A percentile compares a stretch with the other conserved stretches of the same genome.
phyloP scores from a whole-genome alignment of 805 yeast genomes.

The Pichia membranifaciens region DNA sequence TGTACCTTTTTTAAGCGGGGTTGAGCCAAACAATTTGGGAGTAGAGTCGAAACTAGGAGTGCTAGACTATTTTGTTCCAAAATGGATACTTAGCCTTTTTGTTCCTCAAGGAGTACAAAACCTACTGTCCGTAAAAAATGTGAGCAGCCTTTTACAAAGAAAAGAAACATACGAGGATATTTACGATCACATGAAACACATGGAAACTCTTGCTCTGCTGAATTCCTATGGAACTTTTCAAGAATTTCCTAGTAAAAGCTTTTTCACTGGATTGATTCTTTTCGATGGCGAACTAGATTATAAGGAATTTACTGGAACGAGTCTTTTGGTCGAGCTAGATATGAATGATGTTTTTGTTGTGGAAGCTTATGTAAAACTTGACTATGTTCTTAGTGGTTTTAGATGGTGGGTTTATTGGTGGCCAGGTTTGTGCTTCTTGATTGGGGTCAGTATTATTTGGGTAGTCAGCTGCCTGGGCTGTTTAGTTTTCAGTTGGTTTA shows the following conservation, averaged over 20 bases:
- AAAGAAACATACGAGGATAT: background rate
- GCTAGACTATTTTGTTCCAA: conserved; percentile 12
- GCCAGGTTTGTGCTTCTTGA: conserved; percentile 15
- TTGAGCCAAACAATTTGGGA: background rate
- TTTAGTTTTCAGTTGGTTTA: conserved; percentile 10
- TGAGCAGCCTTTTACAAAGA: conserved; percentile 8
- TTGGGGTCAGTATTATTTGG: conserved; percentile 14
- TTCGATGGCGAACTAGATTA: conserved; percentile 6
- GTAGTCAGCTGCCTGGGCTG: conserved; percentile 6
- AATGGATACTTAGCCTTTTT: conserved; percentile 11
- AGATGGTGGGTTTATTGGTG: conserved; percentile 18
- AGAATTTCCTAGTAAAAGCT: background rate
- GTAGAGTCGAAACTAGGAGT: background rate
- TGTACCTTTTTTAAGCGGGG: conserved; percentile 5
- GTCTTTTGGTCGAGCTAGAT: conserved; percentile 14
- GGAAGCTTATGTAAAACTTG: conserved; percentile 10
- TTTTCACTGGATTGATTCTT: conserved; percentile 7
- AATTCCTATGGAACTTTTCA: conserved; percentile 3
- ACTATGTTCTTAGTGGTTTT: conserved; percentile 13
- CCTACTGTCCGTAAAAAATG: conserved; percentile 4
- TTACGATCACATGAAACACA: background rate
- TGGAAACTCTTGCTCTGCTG: conserved; percentile 5
- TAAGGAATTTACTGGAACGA: conserved; percentile 5
- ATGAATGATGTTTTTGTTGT: conserved; percentile 9
- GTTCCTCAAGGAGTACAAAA: conserved; percentile 11